A percentile compares a stretch with the other conserved stretches of the same genome.
phyloP scores from a whole-genome alignment of 1,284 basidiomycete genomes.

The Filobasidium uniguttulatum region DNA sequence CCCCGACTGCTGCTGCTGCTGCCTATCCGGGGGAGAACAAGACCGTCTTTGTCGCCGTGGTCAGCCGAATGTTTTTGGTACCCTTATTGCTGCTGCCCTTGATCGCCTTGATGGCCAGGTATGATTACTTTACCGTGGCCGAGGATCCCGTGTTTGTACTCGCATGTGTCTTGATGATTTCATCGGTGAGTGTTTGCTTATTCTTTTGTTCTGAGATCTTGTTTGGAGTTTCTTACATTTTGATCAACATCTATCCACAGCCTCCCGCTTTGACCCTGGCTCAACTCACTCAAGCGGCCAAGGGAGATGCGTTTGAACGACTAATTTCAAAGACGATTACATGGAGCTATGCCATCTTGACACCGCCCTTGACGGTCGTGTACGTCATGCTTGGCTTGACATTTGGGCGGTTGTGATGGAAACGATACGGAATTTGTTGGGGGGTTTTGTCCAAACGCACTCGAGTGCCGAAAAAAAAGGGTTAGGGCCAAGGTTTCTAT shows the following conservation, averaged over 20 bases:
- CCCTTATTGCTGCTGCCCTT: conserved; percentile 63
- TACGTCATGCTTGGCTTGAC: conserved; percentile 58
- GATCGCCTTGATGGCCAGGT: conserved; percentile 50
- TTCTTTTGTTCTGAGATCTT: conserved; percentile 43
- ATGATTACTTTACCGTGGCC: conserved; percentile 45
- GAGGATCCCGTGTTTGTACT: conserved; percentile 44
- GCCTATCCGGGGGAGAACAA: conserved; percentile 53
- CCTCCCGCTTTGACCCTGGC: conserved; percentile 38
- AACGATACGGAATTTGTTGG: no score
- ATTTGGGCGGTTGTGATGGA: conserved; percentile 29
- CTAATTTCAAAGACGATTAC: conserved; percentile 51
- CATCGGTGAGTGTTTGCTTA: conserved; percentile 44
- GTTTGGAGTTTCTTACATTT: neutral
- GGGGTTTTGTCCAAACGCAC: no score
- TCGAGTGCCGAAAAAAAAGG: no score
- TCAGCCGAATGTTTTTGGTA: conserved; percentile 65
- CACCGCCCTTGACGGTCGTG: conserved; percentile 59
- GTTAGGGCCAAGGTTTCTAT: no score
- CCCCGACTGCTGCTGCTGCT: conserved; percentile 2
- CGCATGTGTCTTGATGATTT: conserved; percentile 58
- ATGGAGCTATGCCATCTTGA: conserved; percentile 46
- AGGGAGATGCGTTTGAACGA: conserved; percentile 77
- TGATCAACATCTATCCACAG: conserved; percentile 14
- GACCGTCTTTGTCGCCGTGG: conserved; percentile 64
- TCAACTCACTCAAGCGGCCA: conserved; percentile 74